These are phyloP conservation scores for Phaeosphaeria sp. DNA, from an alignment of 2,329 filamentous ascomycete species.

Conservation along the genomic window DNA sequence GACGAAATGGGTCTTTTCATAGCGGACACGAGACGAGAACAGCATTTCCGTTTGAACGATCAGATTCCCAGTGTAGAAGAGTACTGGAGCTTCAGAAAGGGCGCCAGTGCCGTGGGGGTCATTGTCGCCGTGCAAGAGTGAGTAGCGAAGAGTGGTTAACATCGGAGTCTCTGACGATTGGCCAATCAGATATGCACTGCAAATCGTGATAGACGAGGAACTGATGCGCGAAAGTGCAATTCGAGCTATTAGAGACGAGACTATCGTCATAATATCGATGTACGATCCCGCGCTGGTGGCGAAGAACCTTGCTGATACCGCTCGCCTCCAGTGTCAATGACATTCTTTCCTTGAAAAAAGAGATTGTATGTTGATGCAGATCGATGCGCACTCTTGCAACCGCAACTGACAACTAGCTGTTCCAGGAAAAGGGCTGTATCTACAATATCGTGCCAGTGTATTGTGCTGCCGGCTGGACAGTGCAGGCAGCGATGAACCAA, in stretches of 20 bases:
- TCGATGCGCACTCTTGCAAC: not conserved
- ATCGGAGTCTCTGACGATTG: not conserved
- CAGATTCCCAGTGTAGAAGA: not conserved
- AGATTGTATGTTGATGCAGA: not conserved
- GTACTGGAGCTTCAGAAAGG: not conserved
- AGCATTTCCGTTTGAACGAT: not conserved
- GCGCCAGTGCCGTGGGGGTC: not conserved
- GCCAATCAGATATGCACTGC: not conserved
- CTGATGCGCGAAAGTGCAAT: not conserved
- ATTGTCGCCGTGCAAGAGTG: not conserved
- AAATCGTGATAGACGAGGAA: not conserved
- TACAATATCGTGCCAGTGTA: not conserved
- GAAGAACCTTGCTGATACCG: not conserved
- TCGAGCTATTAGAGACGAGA: not conserved
- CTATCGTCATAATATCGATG: not conserved
- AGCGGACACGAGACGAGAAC: not conserved
- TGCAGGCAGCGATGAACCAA: not conserved
- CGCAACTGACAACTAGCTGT: not conserved
- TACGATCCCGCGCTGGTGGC: not conserved
- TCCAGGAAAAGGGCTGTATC: not conserved
- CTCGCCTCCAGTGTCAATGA: not conserved
- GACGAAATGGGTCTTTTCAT: not conserved
- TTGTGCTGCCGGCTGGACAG: not conserved
- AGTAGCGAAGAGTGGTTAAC: not conserved
- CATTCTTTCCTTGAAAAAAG: not conserved